Evolutionary conservation across 441 rosid genomes (phyloP).

Genomic region (Theobroma grandiflorum): DNA sequence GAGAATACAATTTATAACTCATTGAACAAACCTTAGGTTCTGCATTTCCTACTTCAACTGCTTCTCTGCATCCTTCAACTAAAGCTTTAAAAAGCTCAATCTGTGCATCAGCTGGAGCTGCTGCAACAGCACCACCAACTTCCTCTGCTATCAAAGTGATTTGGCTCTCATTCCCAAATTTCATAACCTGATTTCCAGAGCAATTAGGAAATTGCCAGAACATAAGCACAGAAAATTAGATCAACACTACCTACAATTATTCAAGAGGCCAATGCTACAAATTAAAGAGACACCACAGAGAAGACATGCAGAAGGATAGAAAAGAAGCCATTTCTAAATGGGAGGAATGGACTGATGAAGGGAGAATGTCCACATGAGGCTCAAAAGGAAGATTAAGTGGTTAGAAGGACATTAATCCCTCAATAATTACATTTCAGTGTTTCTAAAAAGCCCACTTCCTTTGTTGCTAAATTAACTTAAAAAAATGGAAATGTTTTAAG

Average conservation of each 20-base stretch:
- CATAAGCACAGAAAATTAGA: neutral
- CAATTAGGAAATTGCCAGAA: neutral
- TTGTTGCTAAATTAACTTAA: neutral
- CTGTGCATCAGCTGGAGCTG: slow-evolving; percentile 85
- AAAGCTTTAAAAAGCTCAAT: slow-evolving; percentile 89
- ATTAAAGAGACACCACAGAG: neutral
- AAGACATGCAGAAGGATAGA: slow-evolving; percentile 20
- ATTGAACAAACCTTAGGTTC: slow-evolving; percentile 77
- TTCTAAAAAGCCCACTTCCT: neutral
- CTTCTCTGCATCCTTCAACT: slow-evolving; percentile 89
- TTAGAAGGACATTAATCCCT: neutral
- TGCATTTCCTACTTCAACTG: slow-evolving; percentile 65
- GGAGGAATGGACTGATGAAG: neutral
- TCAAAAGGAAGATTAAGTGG: slow-evolving; percentile 1
- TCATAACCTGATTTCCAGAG: slow-evolving; percentile 68
- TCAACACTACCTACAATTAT: neutral
- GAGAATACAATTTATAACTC: neutral
- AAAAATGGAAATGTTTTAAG: neutral
- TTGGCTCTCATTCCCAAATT: slow-evolving; percentile 88
- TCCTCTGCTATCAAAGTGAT: slow-evolving; percentile 75
- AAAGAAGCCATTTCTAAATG: neutral
- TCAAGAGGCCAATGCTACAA: neutral
- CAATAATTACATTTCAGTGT: neutral
- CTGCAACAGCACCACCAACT: slow-evolving; percentile 85
- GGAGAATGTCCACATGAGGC: slow-evolving; percentile 4